Conservation (phyloP, 129 eudicot species). For the Pulicaria dysenterica region DNA sequence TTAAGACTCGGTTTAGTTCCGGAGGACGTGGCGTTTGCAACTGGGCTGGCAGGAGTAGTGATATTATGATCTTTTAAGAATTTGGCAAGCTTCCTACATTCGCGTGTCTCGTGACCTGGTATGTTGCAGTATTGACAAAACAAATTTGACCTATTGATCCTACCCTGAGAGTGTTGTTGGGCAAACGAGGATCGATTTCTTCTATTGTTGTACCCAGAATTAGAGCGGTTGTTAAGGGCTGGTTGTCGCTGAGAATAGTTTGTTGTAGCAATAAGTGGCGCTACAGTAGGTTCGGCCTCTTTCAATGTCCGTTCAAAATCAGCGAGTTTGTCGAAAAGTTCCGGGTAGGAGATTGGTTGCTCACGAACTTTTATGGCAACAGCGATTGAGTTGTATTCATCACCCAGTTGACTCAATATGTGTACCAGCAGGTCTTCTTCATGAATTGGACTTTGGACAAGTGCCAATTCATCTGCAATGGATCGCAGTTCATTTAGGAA, state of each 20-base stretch:
- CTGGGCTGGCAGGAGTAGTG: not conserved
- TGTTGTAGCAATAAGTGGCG: not conserved
- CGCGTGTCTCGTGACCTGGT: no score
- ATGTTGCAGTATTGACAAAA: conserved; percentile 11
- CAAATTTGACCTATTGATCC: not conserved
- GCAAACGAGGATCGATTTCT: not conserved
- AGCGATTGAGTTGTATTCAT: no score
- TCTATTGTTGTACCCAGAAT: conserved; percentile 4
- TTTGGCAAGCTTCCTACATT: conserved; percentile 4
- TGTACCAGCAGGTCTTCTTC: conserved; percentile 5
- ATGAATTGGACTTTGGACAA: not conserved
- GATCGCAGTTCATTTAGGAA: no score
- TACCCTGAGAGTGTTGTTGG: not conserved
- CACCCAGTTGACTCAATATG: not conserved
- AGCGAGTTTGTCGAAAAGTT: conserved; percentile 1
- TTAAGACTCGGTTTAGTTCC: not conserved
- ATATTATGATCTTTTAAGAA: not conserved
- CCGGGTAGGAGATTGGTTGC: conserved; percentile 9
- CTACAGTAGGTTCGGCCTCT: not conserved
- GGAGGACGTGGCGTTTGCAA: conserved; percentile 8
- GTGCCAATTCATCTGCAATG: not conserved
- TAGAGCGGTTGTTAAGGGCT: not conserved
- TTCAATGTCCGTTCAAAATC: not conserved
- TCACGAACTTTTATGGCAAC: not conserved
- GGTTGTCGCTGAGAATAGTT: conserved; percentile 18